Evolutionary conservation across 495 filamentous ascomycete species (phyloP).

Genomic region (Podospora tetraspora): DNA sequence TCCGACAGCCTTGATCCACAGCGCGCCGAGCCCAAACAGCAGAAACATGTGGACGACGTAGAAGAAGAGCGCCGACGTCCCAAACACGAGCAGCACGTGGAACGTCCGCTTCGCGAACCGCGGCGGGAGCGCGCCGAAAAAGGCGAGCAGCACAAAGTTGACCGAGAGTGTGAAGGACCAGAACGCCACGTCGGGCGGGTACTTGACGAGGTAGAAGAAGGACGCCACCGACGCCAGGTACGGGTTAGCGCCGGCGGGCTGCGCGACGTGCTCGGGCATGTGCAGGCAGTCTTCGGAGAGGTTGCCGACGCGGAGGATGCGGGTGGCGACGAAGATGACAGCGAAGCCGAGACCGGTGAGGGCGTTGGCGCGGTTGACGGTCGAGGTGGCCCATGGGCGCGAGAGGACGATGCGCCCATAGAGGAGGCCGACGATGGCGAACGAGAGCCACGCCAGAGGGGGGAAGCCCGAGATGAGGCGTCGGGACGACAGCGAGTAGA

Average conservation of each 20-base stretch:
- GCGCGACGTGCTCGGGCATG: slow-evolving; percentile 25
- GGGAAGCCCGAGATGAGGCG: slow-evolving; percentile 28
- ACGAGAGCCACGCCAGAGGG: slow-evolving; percentile 33
- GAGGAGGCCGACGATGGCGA: slow-evolving; percentile 32
- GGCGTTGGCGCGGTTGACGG: slow-evolving; percentile 22
- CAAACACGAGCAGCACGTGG: slow-evolving; percentile 27
- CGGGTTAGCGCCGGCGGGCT: slow-evolving; percentile 18
- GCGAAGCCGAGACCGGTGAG: slow-evolving; percentile 17
- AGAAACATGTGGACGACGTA: slow-evolving; percentile 27
- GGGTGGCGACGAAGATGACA: slow-evolving; percentile 22
- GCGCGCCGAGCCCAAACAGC: slow-evolving; percentile 10
- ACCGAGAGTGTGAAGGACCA: slow-evolving; percentile 29
- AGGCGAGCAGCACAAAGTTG: slow-evolving; percentile 29
- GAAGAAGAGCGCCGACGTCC: slow-evolving; percentile 35
- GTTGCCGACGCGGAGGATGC: slow-evolving; percentile 29
- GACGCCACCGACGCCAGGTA: slow-evolving; percentile 27
- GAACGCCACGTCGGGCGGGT: slow-evolving; percentile 34
- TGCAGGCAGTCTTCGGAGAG: slow-evolving; percentile 32
- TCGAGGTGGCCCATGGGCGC: slow-evolving; percentile 19
- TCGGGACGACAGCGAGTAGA: slow-evolving; percentile 13
- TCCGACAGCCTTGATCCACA: slow-evolving; percentile 13
- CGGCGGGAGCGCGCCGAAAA: slow-evolving; percentile 23
- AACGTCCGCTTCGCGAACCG: slow-evolving; percentile 14
- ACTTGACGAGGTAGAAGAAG: slow-evolving; percentile 37
- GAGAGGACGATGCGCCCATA: slow-evolving; percentile 32